Conservation (phyloP, 345 rosid species). For the Eucalyptus decipiens region DNA sequence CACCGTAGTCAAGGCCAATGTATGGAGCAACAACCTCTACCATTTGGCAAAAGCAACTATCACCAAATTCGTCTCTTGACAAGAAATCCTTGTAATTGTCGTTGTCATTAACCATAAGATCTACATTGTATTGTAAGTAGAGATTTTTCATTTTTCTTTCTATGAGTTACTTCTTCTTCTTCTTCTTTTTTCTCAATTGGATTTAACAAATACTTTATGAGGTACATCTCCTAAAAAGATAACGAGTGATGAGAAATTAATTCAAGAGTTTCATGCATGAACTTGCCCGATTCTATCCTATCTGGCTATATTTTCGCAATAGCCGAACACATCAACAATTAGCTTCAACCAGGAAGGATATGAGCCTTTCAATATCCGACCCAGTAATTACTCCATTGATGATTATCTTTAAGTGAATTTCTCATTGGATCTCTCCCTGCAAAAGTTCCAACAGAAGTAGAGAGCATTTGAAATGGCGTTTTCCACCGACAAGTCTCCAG, state of each 20-base stretch:
- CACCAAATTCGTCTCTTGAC: background rate
- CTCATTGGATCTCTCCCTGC: no score
- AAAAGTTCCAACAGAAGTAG: no score
- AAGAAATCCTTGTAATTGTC: background rate
- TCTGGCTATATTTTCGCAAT: no score
- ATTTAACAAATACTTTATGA: background rate
- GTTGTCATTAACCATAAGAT: background rate
- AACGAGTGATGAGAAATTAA: background rate
- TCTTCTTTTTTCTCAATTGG: background rate
- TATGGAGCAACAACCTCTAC: background rate
- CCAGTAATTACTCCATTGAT: no score
- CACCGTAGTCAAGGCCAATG: background rate
- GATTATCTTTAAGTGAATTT: no score
- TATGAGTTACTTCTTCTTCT: background rate
- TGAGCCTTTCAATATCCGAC: no score
- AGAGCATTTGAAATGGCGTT: no score
- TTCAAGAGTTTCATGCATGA: background rate
- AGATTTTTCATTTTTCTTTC: background rate
- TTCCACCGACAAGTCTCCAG: no score
- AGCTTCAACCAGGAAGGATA: no score
- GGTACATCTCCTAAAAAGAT: background rate
- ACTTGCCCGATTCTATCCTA: no score
- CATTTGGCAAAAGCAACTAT: background rate
- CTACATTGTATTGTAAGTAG: background rate
- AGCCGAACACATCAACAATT: accelerated